Percentiles rank a stretch among this genome's conserved stretches.
phyloP scores from a whole-genome alignment of 495 filamentous ascomycete species.

The Baudoinia panamericana region DNA sequence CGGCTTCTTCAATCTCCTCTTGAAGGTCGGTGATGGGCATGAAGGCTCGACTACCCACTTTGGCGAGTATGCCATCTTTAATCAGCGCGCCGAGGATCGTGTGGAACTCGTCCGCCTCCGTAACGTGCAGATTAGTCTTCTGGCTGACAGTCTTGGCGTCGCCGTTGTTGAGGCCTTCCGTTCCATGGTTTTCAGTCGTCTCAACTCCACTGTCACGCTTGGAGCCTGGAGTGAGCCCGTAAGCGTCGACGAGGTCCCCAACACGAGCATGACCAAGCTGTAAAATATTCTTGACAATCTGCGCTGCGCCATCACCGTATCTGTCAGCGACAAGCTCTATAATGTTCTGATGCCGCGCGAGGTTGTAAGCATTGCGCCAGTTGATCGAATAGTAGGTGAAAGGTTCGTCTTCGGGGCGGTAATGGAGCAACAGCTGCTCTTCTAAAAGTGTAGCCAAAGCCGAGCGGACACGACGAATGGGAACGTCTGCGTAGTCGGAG shows the following conservation, averaged over 20 bases:
- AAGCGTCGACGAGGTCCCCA: slow-evolving; percentile 22
- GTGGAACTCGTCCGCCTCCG: slow-evolving; percentile 24
- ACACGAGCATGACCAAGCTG: slow-evolving; percentile 65
- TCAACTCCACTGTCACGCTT: slow-evolving; percentile 16
- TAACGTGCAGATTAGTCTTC: neutral
- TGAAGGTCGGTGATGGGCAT: slow-evolving; percentile 40
- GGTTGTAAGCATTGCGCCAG: slow-evolving; percentile 56
- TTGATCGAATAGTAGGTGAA: slow-evolving; percentile 69
- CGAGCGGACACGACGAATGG: slow-evolving; percentile 54
- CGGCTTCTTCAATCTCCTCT: slow-evolving; percentile 34
- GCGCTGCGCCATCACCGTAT: slow-evolving; percentile 55
- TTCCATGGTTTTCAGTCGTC: slow-evolving; percentile 16
- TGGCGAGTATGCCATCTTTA: slow-evolving; percentile 37
- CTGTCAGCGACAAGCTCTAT: slow-evolving; percentile 56
- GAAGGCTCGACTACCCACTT: slow-evolving; percentile 38
- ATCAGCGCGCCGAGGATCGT: slow-evolving; percentile 35
- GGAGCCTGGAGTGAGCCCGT: slow-evolving; percentile 1
- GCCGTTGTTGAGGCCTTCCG: slow-evolving; percentile 23
- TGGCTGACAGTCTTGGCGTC: neutral
- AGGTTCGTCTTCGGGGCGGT: slow-evolving; percentile 37
- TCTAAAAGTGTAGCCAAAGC: slow-evolving; percentile 76
- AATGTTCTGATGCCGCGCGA: slow-evolving; percentile 73
- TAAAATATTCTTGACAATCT: slow-evolving; percentile 60
- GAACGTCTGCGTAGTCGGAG: slow-evolving; percentile 51
- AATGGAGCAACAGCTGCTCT: slow-evolving; percentile 68